Percentiles rank a stretch among this genome's conserved stretches.
Conservation (phyloP, 2,329 filamentous ascomycete species). For the Phaeomoniella chlamydospora region DNA sequence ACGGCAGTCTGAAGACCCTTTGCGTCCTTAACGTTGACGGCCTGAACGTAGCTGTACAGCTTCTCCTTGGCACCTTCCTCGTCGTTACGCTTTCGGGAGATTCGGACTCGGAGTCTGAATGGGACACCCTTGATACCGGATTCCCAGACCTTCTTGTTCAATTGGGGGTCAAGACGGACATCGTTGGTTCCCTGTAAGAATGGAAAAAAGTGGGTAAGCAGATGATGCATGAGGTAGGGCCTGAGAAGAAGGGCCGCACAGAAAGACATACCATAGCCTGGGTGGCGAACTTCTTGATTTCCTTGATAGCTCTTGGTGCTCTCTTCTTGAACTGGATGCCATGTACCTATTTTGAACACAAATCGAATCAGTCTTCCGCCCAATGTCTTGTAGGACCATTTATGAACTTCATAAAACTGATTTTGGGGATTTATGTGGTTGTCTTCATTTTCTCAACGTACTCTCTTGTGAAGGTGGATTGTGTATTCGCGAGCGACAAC, state of each 20-base stretch:
- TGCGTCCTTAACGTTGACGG: constrained; percentile 97
- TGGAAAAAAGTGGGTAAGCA: neutral
- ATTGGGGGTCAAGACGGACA: constrained; percentile 93
- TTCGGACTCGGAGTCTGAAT: constrained; percentile 93
- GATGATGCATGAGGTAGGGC: constrained; percentile 4
- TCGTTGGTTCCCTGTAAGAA: constrained; percentile 70
- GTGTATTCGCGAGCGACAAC: constrained; percentile 99
- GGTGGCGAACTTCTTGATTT: constrained; percentile 89
- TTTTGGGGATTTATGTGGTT: constrained; percentile 22
- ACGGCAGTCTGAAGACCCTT: constrained; percentile 92
- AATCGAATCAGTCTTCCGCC: constrained; percentile 53
- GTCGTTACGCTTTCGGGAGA: constrained; percentile 99
- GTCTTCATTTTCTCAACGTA: constrained; percentile 53
- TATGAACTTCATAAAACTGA: constrained; percentile 60
- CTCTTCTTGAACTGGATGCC: constrained; percentile 99
- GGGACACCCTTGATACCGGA: constrained; percentile 96
- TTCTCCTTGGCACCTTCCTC: constrained; percentile 99
- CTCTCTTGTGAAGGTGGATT: constrained; percentile 99
- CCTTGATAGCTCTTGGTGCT: constrained; percentile 96
- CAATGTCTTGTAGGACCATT: constrained; percentile 19
- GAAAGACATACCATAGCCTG: constrained; percentile 77
- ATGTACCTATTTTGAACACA: constrained; percentile 55
- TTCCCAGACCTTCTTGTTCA: constrained; percentile 99
- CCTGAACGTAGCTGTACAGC: constrained; percentile 99
- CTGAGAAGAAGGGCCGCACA: neutral